A percentile compares a stretch with the other conserved stretches of the same genome.
phyloP scores from a whole-genome alignment of 2,329 filamentous ascomycete species.

The Lizonia empirigonia region DNA sequence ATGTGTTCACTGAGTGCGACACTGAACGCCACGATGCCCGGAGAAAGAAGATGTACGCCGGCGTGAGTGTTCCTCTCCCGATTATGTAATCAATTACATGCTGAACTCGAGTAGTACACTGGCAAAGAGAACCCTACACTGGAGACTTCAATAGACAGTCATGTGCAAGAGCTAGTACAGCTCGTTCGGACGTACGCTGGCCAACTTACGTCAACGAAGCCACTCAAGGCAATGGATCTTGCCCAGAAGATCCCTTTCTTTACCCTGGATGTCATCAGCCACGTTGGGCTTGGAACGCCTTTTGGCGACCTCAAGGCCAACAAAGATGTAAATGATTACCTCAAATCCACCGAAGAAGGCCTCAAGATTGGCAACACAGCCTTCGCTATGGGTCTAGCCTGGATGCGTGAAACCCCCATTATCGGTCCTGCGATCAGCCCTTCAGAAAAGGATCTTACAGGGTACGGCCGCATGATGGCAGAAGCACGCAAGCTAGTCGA shows the following conservation, averaged over 20 bases:
- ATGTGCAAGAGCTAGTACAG: slow-evolving; percentile 54
- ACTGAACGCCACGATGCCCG: slow-evolving; percentile 53
- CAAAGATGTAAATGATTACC: slow-evolving; percentile 54
- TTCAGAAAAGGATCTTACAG: slow-evolving; percentile 44
- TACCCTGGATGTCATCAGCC: slow-evolving; percentile 62
- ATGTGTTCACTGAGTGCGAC: slow-evolving; percentile 59
- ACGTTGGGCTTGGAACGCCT: slow-evolving; percentile 58
- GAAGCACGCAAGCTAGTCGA: slow-evolving; percentile 36
- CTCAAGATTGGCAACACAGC: slow-evolving; percentile 37
- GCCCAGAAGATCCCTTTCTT: slow-evolving; percentile 58
- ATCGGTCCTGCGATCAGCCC: slow-evolving; percentile 39
- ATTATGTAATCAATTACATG: not conserved
- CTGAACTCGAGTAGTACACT: slow-evolving; percentile 52
- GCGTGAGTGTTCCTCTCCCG: slow-evolving; percentile 39
- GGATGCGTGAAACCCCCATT: slow-evolving; percentile 32
- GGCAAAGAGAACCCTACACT: slow-evolving; percentile 60
- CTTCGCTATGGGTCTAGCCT: slow-evolving; percentile 35
- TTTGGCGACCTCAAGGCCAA: slow-evolving; percentile 60
- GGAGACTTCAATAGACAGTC: slow-evolving; percentile 57
- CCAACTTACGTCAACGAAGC: slow-evolving; percentile 18
- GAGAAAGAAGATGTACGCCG: slow-evolving; percentile 57
- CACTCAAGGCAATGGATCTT: slow-evolving; percentile 53
- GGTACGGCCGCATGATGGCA: slow-evolving; percentile 43
- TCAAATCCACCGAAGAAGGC: slow-evolving; percentile 52
- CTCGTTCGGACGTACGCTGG: slow-evolving; percentile 57